Base-by-base conservation (phyloP, 768 basidiomycete species). In the Tylopilus vinaceipallidus region DNA sequence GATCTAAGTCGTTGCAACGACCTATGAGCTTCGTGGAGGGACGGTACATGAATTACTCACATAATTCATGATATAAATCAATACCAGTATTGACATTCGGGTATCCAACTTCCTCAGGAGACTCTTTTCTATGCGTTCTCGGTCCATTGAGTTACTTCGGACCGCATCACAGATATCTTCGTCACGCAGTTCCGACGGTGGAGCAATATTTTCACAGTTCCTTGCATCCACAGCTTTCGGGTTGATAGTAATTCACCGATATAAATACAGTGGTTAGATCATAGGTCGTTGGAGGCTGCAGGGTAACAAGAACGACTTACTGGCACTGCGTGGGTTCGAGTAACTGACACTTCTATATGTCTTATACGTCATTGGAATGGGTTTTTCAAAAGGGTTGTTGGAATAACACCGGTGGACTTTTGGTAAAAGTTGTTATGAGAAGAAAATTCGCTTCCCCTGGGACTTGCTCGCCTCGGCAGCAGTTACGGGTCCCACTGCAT, bases 81-180 rank as follows among this genome's bases (percentile, higher is more conserved):
- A 32, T 22, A 69, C 56, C 22, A 69, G 42, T 45, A 72, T 71
- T 26, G 65, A 63, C 68, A 71, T 70, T 29, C 69, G 64, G 22
- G 52, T 45, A 27, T 71, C 71, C 29, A 70, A 39, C 43, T 70
- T 70, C 45, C 62, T 57, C 22, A 78, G 47, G 22, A 79, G 68
- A 56, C 66, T 75, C 53, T 62, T 67, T 65, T 79, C 78, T 22
- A 78, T 50, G 26, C 36, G 54, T 52, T 65, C 62, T 43, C 76
- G 61, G n/a, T 56, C 68, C 24, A 53, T 43, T 38, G 23, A 38
- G 5, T 27, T 53, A 10, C 23, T 19, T 27, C 19, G 33, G 27
- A 30, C 8, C 8, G 8, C 10, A 29, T 50, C 50, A 42, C 20
- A 33, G n/a, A 30, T 23, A 19, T 8, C 34, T 14, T 43, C 42